Conservation (phyloP, 257 asterid species). For the Salvia hispanica region DNA sequence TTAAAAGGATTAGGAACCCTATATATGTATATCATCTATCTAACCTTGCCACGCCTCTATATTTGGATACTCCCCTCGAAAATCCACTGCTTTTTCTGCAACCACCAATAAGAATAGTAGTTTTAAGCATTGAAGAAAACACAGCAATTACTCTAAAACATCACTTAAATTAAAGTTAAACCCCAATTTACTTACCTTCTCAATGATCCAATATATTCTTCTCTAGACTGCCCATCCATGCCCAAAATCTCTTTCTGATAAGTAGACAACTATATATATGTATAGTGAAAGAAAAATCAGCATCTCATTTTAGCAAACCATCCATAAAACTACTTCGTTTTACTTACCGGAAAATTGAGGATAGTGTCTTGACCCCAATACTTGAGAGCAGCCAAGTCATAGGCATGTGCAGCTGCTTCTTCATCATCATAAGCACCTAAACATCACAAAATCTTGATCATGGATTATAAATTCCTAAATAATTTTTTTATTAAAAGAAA, state of each 20-base stretch:
- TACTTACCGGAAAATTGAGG: constrained; percentile 71
- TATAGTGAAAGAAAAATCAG: constrained; percentile 20
- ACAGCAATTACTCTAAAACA: not conserved
- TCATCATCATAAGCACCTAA: constrained; percentile 87
- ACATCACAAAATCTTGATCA: not conserved
- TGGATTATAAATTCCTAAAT: not conserved
- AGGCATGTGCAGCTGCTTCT: constrained; percentile 84
- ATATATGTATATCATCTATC: not conserved
- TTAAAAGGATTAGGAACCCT: too few relatives aligned
- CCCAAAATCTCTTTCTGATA: constrained; percentile 59
- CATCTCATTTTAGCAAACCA: not conserved
- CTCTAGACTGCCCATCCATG: constrained; percentile 82
- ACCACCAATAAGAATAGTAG: not conserved
- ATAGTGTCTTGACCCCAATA: constrained; percentile 87
- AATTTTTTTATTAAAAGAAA: not conserved
- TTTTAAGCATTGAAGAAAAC: not conserved
- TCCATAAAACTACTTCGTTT: not conserved
- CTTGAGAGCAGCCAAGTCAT: constrained; percentile 87
- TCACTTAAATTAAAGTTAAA: too few relatives aligned
- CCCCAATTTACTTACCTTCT: constrained; percentile 54
- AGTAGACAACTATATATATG: constrained; percentile 47
- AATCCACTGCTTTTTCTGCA: constrained; percentile 87
- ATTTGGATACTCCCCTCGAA: constrained; percentile 85
- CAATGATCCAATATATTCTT: constrained; percentile 83
- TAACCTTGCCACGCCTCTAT: constrained; percentile 88